Conservation (phyloP, 1,284 basidiomycete genomes). For the Veloporphyrellus conicus region DNA sequence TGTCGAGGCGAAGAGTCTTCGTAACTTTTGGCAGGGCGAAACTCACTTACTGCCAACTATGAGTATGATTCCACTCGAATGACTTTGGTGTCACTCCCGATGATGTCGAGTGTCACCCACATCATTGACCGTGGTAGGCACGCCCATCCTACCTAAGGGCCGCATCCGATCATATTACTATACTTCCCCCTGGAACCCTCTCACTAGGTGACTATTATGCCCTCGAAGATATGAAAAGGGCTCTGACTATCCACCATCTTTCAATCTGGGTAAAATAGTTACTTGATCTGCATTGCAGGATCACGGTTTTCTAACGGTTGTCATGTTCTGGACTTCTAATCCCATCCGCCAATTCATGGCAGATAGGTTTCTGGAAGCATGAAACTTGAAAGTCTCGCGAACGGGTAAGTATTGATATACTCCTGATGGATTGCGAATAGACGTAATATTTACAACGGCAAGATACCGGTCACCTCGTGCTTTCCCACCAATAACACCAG, state of each 20-base stretch:
- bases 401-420: not conserved
- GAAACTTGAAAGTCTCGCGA: not conserved
- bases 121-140: not conserved
- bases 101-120: slow-evolving; percentile 5
- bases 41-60: too few relatives aligned
- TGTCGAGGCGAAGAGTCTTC: slow-evolving; percentile 4
- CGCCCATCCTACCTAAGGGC: not conserved
- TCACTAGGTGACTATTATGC: not conserved
- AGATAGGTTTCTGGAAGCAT: not conserved
- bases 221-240: too few relatives aligned
- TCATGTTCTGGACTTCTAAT: not conserved
- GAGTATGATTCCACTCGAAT: too few relatives aligned
- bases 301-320: not conserved
- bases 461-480: not conserved
- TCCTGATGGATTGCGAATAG: not conserved
- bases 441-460: not conserved
- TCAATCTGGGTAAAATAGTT: not conserved
- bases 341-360: too few relatives aligned
- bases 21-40: not conserved
- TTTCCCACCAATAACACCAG: not conserved
- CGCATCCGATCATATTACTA: slow-evolving; percentile 4
- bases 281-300: not conserved
- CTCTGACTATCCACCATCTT: too few relatives aligned
- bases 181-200: slow-evolving; percentile 5
- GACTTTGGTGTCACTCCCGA: not conserved